These are phyloP conservation scores for Ogataea pini DNA, from an alignment of 805 yeast genomes.

Conservation along the genomic window DNA sequence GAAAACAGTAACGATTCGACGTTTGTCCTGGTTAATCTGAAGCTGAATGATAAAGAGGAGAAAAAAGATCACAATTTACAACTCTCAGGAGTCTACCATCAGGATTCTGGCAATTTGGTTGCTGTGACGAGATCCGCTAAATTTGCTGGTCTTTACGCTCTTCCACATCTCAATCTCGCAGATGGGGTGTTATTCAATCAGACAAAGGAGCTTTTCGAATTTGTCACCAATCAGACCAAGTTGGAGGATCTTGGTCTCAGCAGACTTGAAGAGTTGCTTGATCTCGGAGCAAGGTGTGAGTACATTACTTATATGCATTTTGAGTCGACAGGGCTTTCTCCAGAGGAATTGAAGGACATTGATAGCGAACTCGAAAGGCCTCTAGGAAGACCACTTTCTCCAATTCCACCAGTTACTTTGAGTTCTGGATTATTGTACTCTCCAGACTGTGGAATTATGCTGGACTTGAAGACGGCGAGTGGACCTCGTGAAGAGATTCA, in stretches of 20 bases:
- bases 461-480: constrained; percentile 38
- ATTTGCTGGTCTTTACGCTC: constrained; percentile 58
- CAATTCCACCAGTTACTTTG: constrained; percentile 57
- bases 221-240: constrained; percentile 43
- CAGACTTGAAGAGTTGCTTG: constrained; percentile 38
- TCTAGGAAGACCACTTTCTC: constrained; percentile 71
- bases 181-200: constrained; percentile 43
- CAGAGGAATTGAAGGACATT: constrained; percentile 54
- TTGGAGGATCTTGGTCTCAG: constrained; percentile 41
- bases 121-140: constrained; percentile 63
- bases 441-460: constrained; percentile 79
- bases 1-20: constrained; percentile 31
- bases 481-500: constrained; percentile 64
- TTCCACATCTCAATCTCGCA: constrained; percentile 54
- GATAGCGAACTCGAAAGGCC: constrained; percentile 77
- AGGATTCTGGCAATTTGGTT: constrained; percentile 62
- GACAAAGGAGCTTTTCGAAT: constrained; percentile 45
- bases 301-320: constrained; percentile 67
- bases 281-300: constrained; percentile 57
- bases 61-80: constrained; percentile 49
- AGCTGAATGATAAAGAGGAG: constrained; percentile 47
- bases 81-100: constrained; percentile 65
- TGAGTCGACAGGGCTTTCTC: constrained; percentile 55
- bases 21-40: constrained; percentile 34
- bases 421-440: constrained; percentile 68